Conservation (phyloP, 345 rosid species). For the Heritiera fomes region DNA sequence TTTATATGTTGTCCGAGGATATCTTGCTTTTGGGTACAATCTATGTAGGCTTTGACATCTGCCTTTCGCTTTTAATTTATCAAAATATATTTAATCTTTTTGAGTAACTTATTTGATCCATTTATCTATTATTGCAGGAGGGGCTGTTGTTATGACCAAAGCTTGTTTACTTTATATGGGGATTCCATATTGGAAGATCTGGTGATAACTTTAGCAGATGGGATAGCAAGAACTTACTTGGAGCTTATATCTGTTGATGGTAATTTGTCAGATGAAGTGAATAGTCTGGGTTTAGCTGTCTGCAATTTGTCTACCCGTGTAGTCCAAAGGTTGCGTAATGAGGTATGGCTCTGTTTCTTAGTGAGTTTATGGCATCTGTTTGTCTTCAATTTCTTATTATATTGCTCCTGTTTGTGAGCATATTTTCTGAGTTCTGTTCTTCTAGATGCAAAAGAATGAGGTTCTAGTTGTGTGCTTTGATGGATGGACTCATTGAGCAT, state of each 20-base stretch:
- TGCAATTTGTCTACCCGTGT: conserved; percentile 83
- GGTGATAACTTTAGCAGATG: conserved; percentile 80
- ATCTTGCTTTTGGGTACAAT: conserved; percentile 1
- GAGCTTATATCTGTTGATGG: conserved; percentile 92
- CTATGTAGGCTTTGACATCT: conserved; percentile 1
- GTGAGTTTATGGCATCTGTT: neutral
- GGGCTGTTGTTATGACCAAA: conserved; percentile 47
- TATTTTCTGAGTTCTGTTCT: neutral
- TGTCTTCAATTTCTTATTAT: neutral
- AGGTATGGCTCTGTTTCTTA: conserved; percentile 45
- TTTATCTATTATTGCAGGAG: conserved; percentile 40
- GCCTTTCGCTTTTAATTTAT: conserved; percentile 1
- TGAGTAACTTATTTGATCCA: conserved; percentile 17
- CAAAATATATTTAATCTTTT: neutral
- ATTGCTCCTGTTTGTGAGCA: neutral
- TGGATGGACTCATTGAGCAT: conserved; percentile 10
- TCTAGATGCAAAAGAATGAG: conserved; percentile 2
- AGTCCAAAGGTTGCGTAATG: conserved; percentile 84
- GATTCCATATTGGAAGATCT: conserved; percentile 81
- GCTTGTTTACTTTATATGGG: conserved; percentile 57
- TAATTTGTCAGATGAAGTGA: conserved; percentile 59
- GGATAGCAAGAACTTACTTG: conserved; percentile 69
- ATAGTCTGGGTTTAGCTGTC: conserved; percentile 46
- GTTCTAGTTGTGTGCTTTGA: neutral
- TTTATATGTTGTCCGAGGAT: neutral